Evolutionary conservation across 345 rosid genomes (phyloP).

Genomic region (Hevea brasiliensis): DNA sequence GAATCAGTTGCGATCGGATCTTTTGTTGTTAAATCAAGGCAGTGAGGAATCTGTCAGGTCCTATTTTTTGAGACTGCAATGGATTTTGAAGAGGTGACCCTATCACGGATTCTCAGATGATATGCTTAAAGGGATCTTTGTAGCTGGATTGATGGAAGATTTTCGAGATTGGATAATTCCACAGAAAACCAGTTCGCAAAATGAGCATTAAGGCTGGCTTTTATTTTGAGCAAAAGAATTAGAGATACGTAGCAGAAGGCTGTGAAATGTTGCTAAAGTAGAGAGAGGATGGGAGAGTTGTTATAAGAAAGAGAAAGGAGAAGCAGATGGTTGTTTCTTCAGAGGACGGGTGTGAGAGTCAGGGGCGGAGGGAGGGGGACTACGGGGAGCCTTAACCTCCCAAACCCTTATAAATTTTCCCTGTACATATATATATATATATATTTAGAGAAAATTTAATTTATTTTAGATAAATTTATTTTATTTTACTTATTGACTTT

Average conservation of each 20-base stretch:
- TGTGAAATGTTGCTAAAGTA: slow-evolving; percentile 18
- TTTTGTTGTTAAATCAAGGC: slow-evolving; percentile 30
- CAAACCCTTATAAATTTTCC: too few species aligned
- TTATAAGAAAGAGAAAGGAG: slow-evolving; percentile 21
- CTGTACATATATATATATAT: too few species aligned
- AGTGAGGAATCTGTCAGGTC: slow-evolving; percentile 33
- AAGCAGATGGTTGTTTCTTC: not conserved
- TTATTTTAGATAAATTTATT: too few species aligned
- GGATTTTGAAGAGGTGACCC: slow-evolving; percentile 34
- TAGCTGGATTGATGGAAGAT: slow-evolving; percentile 32
- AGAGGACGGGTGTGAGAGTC: not conserved
- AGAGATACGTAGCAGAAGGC: not conserved
- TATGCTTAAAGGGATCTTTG: slow-evolving; percentile 31
- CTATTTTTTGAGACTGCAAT: slow-evolving; percentile 40
- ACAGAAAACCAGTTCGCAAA: slow-evolving; percentile 28
- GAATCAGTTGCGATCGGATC: slow-evolving; percentile 27
- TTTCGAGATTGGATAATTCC: slow-evolving; percentile 33
- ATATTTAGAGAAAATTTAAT: too few species aligned
- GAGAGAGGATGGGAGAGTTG: slow-evolving; percentile 32
- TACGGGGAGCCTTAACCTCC: too few species aligned
- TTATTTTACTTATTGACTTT: too few species aligned
- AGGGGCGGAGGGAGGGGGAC: too few species aligned
- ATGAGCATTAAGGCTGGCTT: slow-evolving; percentile 38
- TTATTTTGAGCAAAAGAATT: slow-evolving; percentile 33
- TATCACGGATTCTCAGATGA: slow-evolving; percentile 27